Percentiles rank a stretch among this genome's conserved stretches.
These are phyloP conservation scores for Pyrus bretschneideri DNA, from an alignment of 306 rosid genomes.

Conservation along the genomic window DNA sequence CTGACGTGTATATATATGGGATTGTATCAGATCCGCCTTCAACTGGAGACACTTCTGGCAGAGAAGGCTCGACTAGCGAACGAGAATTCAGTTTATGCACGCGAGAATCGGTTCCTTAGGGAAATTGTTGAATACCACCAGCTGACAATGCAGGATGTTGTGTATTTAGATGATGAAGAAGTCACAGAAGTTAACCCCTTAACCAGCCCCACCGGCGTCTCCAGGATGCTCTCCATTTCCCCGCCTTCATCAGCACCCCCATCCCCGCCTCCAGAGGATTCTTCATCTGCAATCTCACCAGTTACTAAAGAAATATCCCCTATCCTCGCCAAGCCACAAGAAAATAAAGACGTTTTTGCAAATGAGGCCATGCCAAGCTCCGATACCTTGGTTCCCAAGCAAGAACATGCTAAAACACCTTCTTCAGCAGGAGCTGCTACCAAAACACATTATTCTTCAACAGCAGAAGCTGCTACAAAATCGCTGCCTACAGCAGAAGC, in stretches of 20 bases:
- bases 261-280: conserved; percentile 28
- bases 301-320: conserved; percentile 29
- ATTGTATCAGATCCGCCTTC: conserved; percentile 63
- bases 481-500: conserved; percentile 26
- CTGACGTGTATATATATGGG: neutral
- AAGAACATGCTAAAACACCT: conserved; percentile 26
- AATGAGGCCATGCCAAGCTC: conserved; percentile 26
- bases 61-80: conserved; percentile 88
- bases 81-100: conserved; percentile 77
- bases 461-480: neutral
- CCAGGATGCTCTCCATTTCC: conserved; percentile 33
- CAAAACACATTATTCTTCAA: conserved; percentile 1
- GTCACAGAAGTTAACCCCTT: conserved; percentile 73
- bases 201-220: conserved; percentile 24
- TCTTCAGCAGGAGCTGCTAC: neutral
- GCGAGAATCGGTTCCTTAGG: conserved; percentile 91
- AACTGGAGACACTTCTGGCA: conserved; percentile 84
- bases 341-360: conserved; percentile 20
- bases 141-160: conserved; percentile 93
- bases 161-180: conserved; percentile 82
- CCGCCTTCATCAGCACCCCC: conserved; percentile 38
- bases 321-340: conserved; percentile 20
- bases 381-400: conserved; percentile 16
- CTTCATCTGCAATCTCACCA: conserved; percentile 11
- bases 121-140: conserved; percentile 97